Conservation (phyloP, 1,284 basidiomycete species). For the Mycosarcoma maydis region DNA sequence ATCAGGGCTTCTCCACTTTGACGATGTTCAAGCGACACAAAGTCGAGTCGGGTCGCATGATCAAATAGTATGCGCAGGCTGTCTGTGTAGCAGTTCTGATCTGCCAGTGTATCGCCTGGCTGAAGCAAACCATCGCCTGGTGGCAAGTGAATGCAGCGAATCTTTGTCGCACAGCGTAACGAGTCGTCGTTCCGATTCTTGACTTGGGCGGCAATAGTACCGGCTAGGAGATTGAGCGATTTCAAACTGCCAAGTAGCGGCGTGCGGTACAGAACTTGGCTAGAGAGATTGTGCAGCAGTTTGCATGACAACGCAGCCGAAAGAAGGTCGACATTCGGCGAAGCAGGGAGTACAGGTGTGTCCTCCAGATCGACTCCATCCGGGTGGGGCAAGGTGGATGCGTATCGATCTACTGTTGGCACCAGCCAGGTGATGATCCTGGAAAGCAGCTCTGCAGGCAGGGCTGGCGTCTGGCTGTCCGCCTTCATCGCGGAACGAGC, state of each 20-base stretch:
- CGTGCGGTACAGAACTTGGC: conserved; percentile 5
- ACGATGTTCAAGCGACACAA: conserved; percentile 29
- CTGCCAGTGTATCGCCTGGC: conserved; percentile 31
- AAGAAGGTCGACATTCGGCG: conserved; percentile 11
- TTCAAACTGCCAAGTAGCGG: conserved; percentile 25
- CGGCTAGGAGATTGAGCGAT: conserved; percentile 19
- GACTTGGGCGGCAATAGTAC: conserved; percentile 13
- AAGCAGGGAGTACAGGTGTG: conserved; percentile 9
- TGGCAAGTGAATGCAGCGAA: conserved; percentile 26
- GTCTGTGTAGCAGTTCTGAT: conserved; percentile 28
- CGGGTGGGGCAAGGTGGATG: conserved; percentile 27
- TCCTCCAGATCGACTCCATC: conserved; percentile 11
- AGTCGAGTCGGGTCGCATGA: conserved; percentile 23
- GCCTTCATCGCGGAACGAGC: background rate
- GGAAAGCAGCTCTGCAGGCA: conserved; percentile 32
- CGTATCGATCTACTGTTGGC: conserved; percentile 13
- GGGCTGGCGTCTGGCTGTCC: conserved; percentile 10
- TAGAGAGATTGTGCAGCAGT: conserved; percentile 16
- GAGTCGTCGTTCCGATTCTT: conserved; percentile 2
- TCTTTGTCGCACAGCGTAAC: background rate
- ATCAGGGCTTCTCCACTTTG: conserved; percentile 29
- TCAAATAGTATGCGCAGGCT: conserved; percentile 31
- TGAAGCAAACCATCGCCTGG: conserved; percentile 35
- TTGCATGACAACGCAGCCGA: conserved; percentile 13
- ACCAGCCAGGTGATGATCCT: conserved; percentile 24